phyloP scores from a whole-genome alignment of 108 stramenopile species.

The Chaetoceros tenuissimus region DNA sequence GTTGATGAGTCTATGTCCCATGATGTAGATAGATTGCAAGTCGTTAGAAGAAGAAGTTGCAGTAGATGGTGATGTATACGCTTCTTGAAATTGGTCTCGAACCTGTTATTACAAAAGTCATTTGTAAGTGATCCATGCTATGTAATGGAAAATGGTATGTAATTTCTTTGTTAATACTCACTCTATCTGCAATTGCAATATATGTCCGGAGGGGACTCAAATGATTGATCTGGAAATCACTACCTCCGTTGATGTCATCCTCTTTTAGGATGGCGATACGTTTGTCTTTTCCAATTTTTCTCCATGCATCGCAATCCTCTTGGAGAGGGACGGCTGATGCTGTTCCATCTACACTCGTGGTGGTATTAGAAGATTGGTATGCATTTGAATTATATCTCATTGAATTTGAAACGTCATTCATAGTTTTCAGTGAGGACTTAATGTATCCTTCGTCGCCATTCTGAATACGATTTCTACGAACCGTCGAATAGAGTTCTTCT shows the following conservation, averaged over 20 bases:
- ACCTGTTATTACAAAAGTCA: conserved; percentile 4
- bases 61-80: conserved; percentile 11
- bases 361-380: too few relatives aligned
- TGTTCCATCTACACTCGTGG: too few relatives aligned
- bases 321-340: too few relatives aligned
- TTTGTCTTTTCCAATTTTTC: conserved; percentile 27
- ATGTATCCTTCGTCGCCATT: not conserved
- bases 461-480: too few relatives aligned
- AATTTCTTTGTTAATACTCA: conserved; percentile 13
- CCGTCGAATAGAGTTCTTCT: too few relatives aligned
- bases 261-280: conserved; percentile 25
- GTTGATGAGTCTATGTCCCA: conserved; percentile 37
- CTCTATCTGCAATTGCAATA: conserved; percentile 34
- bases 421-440: too few relatives aligned
- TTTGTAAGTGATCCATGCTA: not conserved
- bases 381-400: too few relatives aligned
- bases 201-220: conserved; percentile 28
- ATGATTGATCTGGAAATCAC: conserved; percentile 25
- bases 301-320: conserved; percentile 16
- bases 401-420: too few relatives aligned
- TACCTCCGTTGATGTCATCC: conserved; percentile 31
- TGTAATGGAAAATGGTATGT: not conserved
- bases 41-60: conserved; percentile 16
- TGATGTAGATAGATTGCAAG: conserved; percentile 26
- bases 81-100: conserved; percentile 25